Evolutionary conservation across 495 filamentous ascomycete genomes (phyloP), one percentile per base, ranked within the genome.

Genomic region (Aspergillus homomorphus): DNA sequence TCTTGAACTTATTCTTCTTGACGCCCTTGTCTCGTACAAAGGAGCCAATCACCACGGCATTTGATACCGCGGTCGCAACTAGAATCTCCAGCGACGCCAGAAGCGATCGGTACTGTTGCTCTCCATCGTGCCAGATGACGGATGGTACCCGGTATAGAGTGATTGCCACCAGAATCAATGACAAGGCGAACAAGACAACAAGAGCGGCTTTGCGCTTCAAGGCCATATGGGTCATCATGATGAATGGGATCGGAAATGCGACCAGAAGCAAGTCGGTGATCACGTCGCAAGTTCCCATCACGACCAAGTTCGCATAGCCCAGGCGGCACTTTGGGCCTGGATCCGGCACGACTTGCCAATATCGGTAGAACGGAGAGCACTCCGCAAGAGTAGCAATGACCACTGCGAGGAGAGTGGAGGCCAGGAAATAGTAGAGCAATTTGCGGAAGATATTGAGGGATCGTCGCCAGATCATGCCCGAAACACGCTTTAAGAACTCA

Each of bases 341-440:
- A 66, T 96, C 91, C 8, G 94, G 94, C 20, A 85, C 72, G 7
- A 97, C 90, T 70, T 96, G 92, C 91, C 91, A 97, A 76, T 96
- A 93, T 68, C 91, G 84, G 54, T 69, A 49, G 62, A 96, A 89
- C 18, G 94, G 92, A 30, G 85, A 86, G 69, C 94, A 98, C 75
- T 97, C 93, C 43, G 81, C 79, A 26, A 98, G 75, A 16, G 91
- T 90, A 16, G 88, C 84, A 60, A 96, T 85, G 28, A 96, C 72
- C 12, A 93, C 86, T 12, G 84, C 89, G 45, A 91, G 56, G 50
- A 97, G 90, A 19, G 94, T 96, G 10, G 81, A 73, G 33, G 80
- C 71, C 0, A 98, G 84, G 60, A 87, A 89, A 70, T 84, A 83
- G 51, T 89, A 83, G 57, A 97, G 87, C 55, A 82, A 77, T 54